A percentile compares a stretch with the other conserved stretches of the same genome.
These are phyloP conservation scores for Stylosanthes scabra DNA, from an alignment of 331 rosid genomes.

Conservation along the genomic window DNA sequence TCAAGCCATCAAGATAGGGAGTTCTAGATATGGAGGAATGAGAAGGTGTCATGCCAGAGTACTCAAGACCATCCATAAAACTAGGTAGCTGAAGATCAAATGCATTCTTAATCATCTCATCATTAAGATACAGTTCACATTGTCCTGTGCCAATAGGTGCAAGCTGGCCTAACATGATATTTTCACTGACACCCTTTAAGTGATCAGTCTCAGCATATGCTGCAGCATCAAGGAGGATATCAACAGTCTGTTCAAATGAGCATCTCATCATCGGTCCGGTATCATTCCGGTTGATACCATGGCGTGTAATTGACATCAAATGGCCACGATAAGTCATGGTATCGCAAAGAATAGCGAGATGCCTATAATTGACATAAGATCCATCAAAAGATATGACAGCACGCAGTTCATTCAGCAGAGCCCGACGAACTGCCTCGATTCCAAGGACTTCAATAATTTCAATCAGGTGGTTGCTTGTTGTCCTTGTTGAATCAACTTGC, in stretches of 20 bases:
- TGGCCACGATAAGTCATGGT: no score
- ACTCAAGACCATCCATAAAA: conserved; percentile 91
- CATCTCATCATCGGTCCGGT: no score
- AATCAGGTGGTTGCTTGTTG: conserved; percentile 94
- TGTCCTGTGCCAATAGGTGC: conserved; percentile 98
- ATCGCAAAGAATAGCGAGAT: no score
- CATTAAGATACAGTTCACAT: conserved; percentile 84
- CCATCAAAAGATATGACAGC: no score
- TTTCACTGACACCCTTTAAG: conserved; percentile 94
- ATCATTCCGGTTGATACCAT: no score
- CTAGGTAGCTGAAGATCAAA: conserved; percentile 97
- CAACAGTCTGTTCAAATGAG: no score
- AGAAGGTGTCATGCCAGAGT: conserved; percentile 88
- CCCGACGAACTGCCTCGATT: conserved; percentile 95
- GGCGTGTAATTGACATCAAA: no score
- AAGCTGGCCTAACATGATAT: conserved; percentile 96
- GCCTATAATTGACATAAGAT: no score
- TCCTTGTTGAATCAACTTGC: conserved; percentile 88
- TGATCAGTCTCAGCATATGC: conserved; percentile 64
- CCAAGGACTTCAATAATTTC: conserved; percentile 98
- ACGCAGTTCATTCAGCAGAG: conserved; percentile 53
- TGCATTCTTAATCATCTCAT: conserved; percentile 96
- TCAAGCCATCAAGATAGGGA: conserved; percentile 93
- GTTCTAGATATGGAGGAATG: conserved; percentile 89
- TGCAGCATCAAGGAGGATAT: conserved; percentile 29